A percentile compares a stretch with the other conserved stretches of the same genome.
These are phyloP conservation scores for Sordariomycetes sp. DNA, from an alignment of 2,329 filamentous ascomycete genomes.

Conservation along the genomic window DNA sequence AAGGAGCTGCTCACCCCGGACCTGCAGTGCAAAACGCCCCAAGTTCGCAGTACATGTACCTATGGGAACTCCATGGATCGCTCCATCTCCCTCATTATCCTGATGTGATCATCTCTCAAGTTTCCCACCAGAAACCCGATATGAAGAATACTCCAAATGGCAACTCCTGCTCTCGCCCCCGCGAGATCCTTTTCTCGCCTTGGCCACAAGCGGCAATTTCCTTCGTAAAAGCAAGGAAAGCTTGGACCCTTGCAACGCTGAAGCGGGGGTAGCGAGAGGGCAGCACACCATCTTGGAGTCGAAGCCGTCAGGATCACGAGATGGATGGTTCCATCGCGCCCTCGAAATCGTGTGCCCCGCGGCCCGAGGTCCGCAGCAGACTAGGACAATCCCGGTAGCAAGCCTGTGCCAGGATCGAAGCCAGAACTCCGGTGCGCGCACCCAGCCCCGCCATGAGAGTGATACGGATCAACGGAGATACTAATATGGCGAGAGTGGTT, in stretches of 20 bases:
- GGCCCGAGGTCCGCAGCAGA: not conserved
- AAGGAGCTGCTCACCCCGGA: no score
- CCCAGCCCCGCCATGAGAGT: not conserved
- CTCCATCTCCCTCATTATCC: no score
- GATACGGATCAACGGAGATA: not conserved
- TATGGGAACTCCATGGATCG: no score
- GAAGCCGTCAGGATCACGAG: not conserved
- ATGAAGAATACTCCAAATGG: no score
- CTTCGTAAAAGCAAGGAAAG: not conserved
- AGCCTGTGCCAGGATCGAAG: not conserved
- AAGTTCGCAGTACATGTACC: no score
- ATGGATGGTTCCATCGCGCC: not conserved
- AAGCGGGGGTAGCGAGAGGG: not conserved
- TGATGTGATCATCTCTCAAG: no score
- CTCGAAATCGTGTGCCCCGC: not conserved
- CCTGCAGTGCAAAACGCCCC: no score
- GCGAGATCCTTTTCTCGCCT: no score
- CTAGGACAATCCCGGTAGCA: not conserved
- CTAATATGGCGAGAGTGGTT: not conserved
- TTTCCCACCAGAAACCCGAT: not conserved
- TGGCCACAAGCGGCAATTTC: not conserved
- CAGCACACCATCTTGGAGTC: not conserved
- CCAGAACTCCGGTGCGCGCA: not conserved
- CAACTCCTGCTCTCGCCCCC: no score
- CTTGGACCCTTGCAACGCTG: not conserved